Percentiles rank a stretch among this genome's conserved stretches.
phyloP scores from a whole-genome alignment of 768 basidiomycete genomes.

The Mrakia gelida region DNA sequence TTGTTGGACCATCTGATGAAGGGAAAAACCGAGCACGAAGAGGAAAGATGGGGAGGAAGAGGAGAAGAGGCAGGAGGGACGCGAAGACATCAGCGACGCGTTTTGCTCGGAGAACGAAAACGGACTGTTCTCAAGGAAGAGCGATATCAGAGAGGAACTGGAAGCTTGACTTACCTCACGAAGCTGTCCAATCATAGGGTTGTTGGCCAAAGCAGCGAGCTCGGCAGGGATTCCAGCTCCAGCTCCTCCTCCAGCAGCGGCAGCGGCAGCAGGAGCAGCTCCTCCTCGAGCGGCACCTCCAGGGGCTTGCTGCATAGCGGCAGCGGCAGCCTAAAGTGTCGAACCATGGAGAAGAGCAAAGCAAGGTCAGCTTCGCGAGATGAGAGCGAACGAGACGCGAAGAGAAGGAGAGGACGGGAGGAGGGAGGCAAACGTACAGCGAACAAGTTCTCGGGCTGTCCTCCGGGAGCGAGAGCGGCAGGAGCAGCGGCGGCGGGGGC shows the following conservation, averaged over 20 bases:
- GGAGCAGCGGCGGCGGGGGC: slow-evolving; percentile 39
- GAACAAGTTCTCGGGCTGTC: slow-evolving; percentile 73
- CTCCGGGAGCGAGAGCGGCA: slow-evolving; percentile 35
- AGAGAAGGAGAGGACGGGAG: slow-evolving; percentile 40
- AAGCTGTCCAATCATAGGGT: slow-evolving; percentile 65
- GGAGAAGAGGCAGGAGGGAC: neutral
- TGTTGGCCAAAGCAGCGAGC: slow-evolving; percentile 48
- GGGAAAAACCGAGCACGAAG: neutral
- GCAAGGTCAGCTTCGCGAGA: neutral
- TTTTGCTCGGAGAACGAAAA: neutral
- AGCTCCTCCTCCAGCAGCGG: slow-evolving; percentile 41
- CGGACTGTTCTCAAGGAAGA: neutral
- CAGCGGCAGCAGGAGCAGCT: slow-evolving; percentile 40
- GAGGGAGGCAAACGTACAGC: slow-evolving; percentile 52
- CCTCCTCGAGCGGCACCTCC: slow-evolving; percentile 44
- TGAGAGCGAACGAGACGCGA: neutral
- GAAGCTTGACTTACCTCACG: slow-evolving; percentile 47
- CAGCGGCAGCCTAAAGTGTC: slow-evolving; percentile 40
- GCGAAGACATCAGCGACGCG: slow-evolving; percentile 5
- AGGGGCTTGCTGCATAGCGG: slow-evolving; percentile 40
- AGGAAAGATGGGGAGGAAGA: neutral
- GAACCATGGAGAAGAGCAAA: neutral
- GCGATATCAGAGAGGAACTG: neutral
- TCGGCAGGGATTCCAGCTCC: slow-evolving; percentile 43
- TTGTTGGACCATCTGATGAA: slow-evolving; percentile 55